Conservation (phyloP, 1,284 basidiomycete genomes). For the Rhodotorula sp. region DNA sequence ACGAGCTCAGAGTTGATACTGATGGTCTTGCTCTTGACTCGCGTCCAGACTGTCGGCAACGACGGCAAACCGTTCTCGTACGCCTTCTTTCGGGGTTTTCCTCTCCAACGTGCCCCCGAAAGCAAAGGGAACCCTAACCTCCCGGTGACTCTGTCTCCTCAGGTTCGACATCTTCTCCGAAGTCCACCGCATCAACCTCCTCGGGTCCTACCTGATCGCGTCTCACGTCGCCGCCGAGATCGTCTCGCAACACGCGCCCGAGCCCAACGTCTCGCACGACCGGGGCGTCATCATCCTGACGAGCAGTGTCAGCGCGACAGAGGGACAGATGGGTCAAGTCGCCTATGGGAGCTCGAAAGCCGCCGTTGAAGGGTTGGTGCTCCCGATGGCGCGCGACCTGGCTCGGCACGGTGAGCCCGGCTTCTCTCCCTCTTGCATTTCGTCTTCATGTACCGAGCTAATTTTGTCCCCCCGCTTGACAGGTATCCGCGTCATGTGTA, state of each 20-base stretch:
- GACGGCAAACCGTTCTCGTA: slow-evolving; percentile 47
- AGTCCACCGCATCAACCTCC: slow-evolving; percentile 47
- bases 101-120: background rate
- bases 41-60: slow-evolving; percentile 40
- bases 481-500: slow-evolving; percentile 42
- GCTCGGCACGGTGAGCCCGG: slow-evolving; percentile 45
- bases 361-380: slow-evolving; percentile 46
- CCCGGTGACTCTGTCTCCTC: background rate
- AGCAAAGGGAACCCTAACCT: no score
- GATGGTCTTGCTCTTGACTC: background rate
- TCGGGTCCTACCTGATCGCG: slow-evolving; percentile 50
- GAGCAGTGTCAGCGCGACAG: slow-evolving; percentile 46
- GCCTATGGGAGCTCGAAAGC: slow-evolving; percentile 48
- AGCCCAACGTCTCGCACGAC: slow-evolving; percentile 32
- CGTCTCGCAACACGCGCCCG: slow-evolving; percentile 29
- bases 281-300: slow-evolving; percentile 50
- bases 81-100: background rate
- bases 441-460: no score
- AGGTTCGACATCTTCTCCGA: slow-evolving; percentile 43
- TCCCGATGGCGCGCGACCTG: slow-evolving; percentile 51
- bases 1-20: no score
- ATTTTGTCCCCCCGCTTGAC: background rate
- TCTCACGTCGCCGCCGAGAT: slow-evolving; percentile 47
- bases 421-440: no score
- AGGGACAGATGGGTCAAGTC: slow-evolving; percentile 45